phyloP scores from a whole-genome alignment of 2,329 filamentous ascomycete species.

The Xenoacremonium recifei region DNA sequence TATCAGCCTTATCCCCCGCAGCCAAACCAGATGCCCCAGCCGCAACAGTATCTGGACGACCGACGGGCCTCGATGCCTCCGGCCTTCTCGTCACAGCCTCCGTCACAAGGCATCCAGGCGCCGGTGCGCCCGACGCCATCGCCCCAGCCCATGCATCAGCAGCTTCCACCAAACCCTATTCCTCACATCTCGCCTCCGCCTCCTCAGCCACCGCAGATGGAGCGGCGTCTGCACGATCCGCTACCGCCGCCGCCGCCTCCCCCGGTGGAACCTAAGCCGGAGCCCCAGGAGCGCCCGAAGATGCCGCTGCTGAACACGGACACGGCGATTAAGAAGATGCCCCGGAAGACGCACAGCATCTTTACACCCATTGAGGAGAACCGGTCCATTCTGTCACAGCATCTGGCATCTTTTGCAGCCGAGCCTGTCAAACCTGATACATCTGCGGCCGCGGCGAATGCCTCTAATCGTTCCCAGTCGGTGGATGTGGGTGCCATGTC shows the following conservation, averaged over 20 bases:
- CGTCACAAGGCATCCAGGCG: constrained; percentile 45
- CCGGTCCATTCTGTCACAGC: constrained; percentile 81
- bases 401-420: constrained; percentile 67
- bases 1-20: constrained; percentile 19
- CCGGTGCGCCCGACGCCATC: constrained; percentile 55
- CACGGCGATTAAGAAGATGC: constrained; percentile 58
- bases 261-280: constrained; percentile 49
- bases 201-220: constrained; percentile 39
- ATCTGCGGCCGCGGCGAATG: constrained; percentile 23
- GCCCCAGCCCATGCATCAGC: constrained; percentile 55
- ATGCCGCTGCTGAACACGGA: constrained; percentile 50
- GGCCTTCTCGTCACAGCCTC: constrained; percentile 58
- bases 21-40: constrained; percentile 14
- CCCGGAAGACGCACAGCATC: constrained; percentile 84
- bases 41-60: constrained; percentile 70
- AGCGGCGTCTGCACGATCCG: constrained; percentile 47
- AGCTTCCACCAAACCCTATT: constrained; percentile 45
- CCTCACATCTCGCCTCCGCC: constrained; percentile 54
- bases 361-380: constrained; percentile 97
- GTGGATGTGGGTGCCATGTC: constrained; percentile 60
- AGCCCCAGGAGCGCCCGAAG: constrained; percentile 47
- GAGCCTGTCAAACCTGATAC: constrained; percentile 44
- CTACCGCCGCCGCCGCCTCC: constrained; percentile 51
- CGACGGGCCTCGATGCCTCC: constrained; percentile 73
- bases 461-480: constrained; percentile 57